phyloP scores from a whole-genome alignment of 768 basidiomycete genomes.

The Asterophora parasitica region DNA sequence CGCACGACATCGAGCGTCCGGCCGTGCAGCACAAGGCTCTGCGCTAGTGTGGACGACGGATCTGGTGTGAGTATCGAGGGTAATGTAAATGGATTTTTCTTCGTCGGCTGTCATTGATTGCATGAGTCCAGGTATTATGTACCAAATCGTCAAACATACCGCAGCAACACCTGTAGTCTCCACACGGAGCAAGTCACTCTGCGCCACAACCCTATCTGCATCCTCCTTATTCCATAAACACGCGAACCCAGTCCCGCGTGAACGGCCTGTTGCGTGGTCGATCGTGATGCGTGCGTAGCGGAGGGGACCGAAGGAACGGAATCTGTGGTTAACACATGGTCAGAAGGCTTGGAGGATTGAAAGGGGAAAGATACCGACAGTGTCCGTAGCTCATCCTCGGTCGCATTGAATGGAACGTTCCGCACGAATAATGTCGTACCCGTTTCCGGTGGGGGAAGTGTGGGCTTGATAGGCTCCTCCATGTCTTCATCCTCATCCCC shows the following conservation, averaged over 20 bases:
- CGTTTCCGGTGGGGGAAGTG: constrained; percentile 76
- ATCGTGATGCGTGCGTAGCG: constrained; percentile 91
- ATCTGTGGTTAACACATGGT: constrained; percentile 40
- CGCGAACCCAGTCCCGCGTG: constrained; percentile 92
- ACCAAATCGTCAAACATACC: constrained; percentile 17
- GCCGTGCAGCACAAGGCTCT: constrained; percentile 84
- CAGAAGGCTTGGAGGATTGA: background rate
- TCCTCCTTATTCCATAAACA: constrained; percentile 95
- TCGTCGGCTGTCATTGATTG: constrained; percentile 32
- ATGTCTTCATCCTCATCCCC: constrained; percentile 27
- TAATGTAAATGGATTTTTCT: constrained; percentile 82
- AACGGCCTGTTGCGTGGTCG: constrained; percentile 78
- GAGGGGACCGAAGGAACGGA: constrained; percentile 87
- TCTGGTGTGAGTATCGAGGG: constrained; percentile 92
- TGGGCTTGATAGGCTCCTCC: constrained; percentile 52
- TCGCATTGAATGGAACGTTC: constrained; percentile 88
- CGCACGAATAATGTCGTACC: constrained; percentile 93
- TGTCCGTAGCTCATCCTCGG: constrained; percentile 85
- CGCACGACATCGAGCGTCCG: constrained; percentile 86
- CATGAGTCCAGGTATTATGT: background rate
- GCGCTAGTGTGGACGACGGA: constrained; percentile 80
- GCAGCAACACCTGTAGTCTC: constrained; percentile 53
- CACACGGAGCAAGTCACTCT: constrained; percentile 65
- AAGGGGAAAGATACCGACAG: constrained; percentile 47
- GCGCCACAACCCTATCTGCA: constrained; percentile 78